Evolutionary conservation across 2,329 filamentous ascomycete genomes (phyloP), one percentile per base, ranked within the genome.

Genomic region (Phymatotrichopsis omnivora): DNA sequence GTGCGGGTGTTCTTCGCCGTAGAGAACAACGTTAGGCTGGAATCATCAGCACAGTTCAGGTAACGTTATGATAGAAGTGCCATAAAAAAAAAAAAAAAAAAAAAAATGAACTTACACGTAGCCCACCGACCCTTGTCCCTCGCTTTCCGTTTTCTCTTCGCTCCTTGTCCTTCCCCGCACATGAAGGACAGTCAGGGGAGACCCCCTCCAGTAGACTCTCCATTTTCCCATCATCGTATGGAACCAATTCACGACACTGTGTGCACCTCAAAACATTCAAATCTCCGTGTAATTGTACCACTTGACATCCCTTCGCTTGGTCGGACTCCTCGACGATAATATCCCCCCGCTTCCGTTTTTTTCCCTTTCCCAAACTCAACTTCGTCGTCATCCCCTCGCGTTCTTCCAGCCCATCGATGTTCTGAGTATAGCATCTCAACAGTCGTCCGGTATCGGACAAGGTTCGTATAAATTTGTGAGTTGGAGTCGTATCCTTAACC

Each of bases 361-460:
- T n/a, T 1, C 80, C 80, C 1, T 76, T 72, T 0, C 80, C 80
- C 24, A 73, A 68, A 8, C 67, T 64, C 7, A 84, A 66, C 42
- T 77, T 71, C 0, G 77, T 81, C 12, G 71, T 74, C 3, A 84
- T 65, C 3, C 79, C 80, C 32, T 82, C 77, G 45, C 80, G 76
- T 57, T 78, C 75, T 59, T 85, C 80, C 5, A 85, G 74, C 51
- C 77, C 75, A 55, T 85, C 80, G 53, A 85, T 84, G 53, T 84
- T 85, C 55, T 85, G 80, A 0, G 80, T 84, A 57, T 85, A 85
- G 57, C 79, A 82, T 29, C 80, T 68, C 24, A 82, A 76, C 4
- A 85, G 67, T 52, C 80, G 79, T 3, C 78, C 76, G 3, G 74
- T 70, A 58, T 83, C 77, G 33, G 78, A 71, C 4, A 85, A 67